phyloP scores from a whole-genome alignment of 2,329 filamentous ascomycete genomes.

The Scytalidium lignicola region DNA sequence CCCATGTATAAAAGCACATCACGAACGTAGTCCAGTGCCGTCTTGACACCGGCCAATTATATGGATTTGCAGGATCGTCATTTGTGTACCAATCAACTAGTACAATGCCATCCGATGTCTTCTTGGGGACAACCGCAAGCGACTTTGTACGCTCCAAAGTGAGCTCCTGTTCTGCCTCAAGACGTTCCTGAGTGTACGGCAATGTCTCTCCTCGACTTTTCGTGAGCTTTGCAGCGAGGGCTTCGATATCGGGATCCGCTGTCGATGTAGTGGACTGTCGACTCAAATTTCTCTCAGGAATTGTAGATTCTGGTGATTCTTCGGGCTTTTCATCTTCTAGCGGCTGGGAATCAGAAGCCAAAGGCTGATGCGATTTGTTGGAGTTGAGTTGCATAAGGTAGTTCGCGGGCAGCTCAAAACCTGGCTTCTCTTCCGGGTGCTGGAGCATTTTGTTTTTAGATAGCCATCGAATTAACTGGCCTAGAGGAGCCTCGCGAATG shows the following conservation, averaged over 20 bases:
- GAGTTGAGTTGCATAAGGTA: conserved; percentile 22
- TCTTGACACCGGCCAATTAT: conserved; percentile 43
- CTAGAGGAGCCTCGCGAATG: conserved; percentile 49
- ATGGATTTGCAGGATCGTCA: conserved; percentile 47
- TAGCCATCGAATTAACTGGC: conserved; percentile 48
- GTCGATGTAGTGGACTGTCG: too few relatives aligned
- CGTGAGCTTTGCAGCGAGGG: too few relatives aligned
- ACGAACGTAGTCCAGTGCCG: conserved; percentile 34
- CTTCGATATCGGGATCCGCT: too few relatives aligned
- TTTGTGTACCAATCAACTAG: conserved; percentile 47
- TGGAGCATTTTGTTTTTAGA: conserved; percentile 45
- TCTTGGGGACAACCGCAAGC: conserved; percentile 39
- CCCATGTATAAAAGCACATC: conserved; percentile 51
- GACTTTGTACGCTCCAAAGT: conserved; percentile 29
- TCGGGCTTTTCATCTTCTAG: too few relatives aligned
- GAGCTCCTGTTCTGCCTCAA: conserved; percentile 28
- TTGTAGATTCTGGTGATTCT: too few relatives aligned
- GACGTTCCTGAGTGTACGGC: conserved; percentile 25
- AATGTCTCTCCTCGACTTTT: background rate
- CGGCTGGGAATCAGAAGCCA: too few relatives aligned
- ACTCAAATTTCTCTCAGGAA: too few relatives aligned
- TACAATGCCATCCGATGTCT: conserved; percentile 41
- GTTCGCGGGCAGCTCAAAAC: conserved; percentile 41
- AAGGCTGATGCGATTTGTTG: too few relatives aligned
- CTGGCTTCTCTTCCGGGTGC: conserved; percentile 52